Percentiles rank a stretch among this genome's conserved stretches.
These are phyloP conservation scores for Aureobasidium sp. DNA, from an alignment of 2,329 filamentous ascomycete species.

Conservation along the genomic window DNA sequence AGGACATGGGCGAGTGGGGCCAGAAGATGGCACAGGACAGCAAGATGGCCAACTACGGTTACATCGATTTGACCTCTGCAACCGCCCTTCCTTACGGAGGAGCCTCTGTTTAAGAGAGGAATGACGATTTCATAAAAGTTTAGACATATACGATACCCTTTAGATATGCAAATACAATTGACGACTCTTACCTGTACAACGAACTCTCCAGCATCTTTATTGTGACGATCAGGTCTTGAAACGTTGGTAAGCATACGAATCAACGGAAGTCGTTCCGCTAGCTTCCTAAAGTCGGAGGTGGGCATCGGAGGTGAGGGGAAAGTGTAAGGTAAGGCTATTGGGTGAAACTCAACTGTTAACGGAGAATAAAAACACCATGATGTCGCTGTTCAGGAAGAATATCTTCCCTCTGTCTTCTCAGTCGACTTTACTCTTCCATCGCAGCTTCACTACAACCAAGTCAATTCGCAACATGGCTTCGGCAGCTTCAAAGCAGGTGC, in stretches of 20 bases:
- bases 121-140: not conserved
- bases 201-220: not conserved
- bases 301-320: not conserved
- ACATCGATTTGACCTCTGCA: slow-evolving; percentile 34
- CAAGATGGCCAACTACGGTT: slow-evolving; percentile 34
- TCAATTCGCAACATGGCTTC: slow-evolving; percentile 3
- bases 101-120: slow-evolving; percentile 1
- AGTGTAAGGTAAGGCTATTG: not conserved
- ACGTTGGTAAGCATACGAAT: not conserved
- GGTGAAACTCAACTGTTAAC: not conserved
- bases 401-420: not conserved
- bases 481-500: slow-evolving; percentile 22
- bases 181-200: not conserved
- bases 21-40: slow-evolving; percentile 33
- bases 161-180: slow-evolving; percentile 1
- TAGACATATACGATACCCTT: slow-evolving; percentile 4
- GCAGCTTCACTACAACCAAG: not conserved
- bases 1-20: slow-evolving; percentile 39
- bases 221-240: not conserved
- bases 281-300: not conserved
- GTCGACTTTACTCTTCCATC: not conserved
- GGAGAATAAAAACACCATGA: slow-evolving; percentile 1
- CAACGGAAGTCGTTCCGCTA: not conserved
- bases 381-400: not conserved
- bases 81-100: slow-evolving; percentile 30